Conservation (phyloP, 352 stramenopile species). For the Phytophthora chlamydospora region DNA sequence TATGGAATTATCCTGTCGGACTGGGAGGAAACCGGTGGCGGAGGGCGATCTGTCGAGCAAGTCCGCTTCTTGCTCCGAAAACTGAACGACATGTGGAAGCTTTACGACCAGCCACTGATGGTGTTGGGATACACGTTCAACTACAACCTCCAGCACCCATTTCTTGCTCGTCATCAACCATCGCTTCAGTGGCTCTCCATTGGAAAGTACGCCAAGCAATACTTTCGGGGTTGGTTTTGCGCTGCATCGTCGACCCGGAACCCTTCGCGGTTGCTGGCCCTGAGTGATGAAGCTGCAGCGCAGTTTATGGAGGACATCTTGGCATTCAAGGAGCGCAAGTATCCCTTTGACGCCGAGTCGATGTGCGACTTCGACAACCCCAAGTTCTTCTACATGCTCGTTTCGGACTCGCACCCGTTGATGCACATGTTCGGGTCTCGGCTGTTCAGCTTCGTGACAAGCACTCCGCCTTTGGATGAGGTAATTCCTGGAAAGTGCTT, state of each 20-base stretch:
- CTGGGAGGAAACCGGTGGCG: slow-evolving; percentile 66
- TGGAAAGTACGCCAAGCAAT: slow-evolving; percentile 79
- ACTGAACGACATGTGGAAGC: slow-evolving; percentile 73
- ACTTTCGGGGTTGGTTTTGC: slow-evolving; percentile 79
- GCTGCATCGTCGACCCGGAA: slow-evolving; percentile 31
- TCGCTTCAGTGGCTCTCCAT: slow-evolving; percentile 77
- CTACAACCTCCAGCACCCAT: slow-evolving; percentile 66
- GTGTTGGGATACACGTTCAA: slow-evolving; percentile 76
- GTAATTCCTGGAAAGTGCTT: slow-evolving; percentile 57
- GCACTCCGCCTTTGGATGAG: slow-evolving; percentile 47
- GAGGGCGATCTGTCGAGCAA: slow-evolving; percentile 54
- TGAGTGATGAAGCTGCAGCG: slow-evolving; percentile 61
- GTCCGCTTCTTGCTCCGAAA: slow-evolving; percentile 62
- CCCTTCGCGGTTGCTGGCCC: slow-evolving; percentile 31
- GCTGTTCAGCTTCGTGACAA: slow-evolving; percentile 76
- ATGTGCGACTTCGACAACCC: slow-evolving; percentile 83
- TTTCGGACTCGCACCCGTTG: slow-evolving; percentile 77
- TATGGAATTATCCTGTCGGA: slow-evolving; percentile 72
- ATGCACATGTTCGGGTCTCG: slow-evolving; percentile 79
- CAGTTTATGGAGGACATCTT: slow-evolving; percentile 80
- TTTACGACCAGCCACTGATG: slow-evolving; percentile 80
- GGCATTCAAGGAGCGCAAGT: slow-evolving; percentile 78
- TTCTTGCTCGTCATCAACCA: slow-evolving; percentile 54
- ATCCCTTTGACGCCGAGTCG: slow-evolving; percentile 74
- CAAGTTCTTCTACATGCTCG: slow-evolving; percentile 73